Evolutionary conservation across 176 grass and related monocot genomes (phyloP), one percentile per base, ranked within the genome.

Genomic region (Zizania latifolia): DNA sequence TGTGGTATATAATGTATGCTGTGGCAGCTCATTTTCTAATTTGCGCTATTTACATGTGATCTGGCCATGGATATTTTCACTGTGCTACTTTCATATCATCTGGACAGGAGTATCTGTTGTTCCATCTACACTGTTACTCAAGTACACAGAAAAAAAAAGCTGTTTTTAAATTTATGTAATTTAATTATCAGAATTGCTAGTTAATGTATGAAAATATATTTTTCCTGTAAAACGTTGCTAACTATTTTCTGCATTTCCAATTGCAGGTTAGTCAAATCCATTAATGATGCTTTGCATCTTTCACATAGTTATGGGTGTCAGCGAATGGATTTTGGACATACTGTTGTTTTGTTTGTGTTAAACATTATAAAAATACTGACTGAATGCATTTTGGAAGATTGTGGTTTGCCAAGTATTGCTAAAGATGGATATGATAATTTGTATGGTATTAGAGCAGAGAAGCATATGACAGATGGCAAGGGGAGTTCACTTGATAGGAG

Each of bases 271-370:
- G 38, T 74, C 58, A 88, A 84, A 77, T 90, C 84, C 36, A 63
- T 92, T 66, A 81, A 96, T 64, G 76, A 90, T 65, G 87, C 93
- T 71, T 51, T 96, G 80, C 78, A 88, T 64, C 84, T 96, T 85
- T 90, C 93, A 37, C 30, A 80, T 65, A 84, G 26, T 39, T 96
- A 90, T 86, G 79, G 85, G 8, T 69, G 83, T 83, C 65, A 78
- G 61, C 58, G 75, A 65, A 79, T 96, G 82, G 87, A 92, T 90
- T 72, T 96, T 76, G 93, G 93, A 45, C 84, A 83, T 43, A 62
- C 74, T 37, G 74, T 92, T 67, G 77, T 90, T 84, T 65, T 88
- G n/a, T 89, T 85, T 74, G 60, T 83, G 27, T 88, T 92, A 24
- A 83, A 21, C 51, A 32, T 90, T 59, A 39, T 90, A 9, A 81